phyloP scores from a whole-genome alignment of 495 filamentous ascomycete genomes.

The Aspergillus bertholletiae region DNA sequence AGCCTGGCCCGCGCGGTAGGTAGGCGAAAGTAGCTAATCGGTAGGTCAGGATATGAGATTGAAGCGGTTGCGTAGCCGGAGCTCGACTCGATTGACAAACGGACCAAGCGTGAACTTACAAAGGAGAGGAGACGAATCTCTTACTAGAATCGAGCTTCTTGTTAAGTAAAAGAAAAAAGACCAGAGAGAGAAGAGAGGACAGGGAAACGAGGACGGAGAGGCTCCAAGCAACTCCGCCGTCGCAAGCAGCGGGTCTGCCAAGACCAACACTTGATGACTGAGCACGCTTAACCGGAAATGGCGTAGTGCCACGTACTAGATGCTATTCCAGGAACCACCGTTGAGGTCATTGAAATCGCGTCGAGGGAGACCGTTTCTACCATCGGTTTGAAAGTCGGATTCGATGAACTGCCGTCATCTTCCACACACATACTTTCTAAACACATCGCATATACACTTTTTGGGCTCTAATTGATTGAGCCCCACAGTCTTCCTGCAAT shows the following conservation, averaged over 20 bases:
- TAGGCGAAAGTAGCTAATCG: neutral
- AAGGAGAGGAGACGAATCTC: neutral
- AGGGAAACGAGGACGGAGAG: slow-evolving; percentile 19
- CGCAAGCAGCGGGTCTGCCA: slow-evolving; percentile 44
- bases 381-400: no score
- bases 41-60: neutral
- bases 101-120: neutral
- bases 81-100: neutral
- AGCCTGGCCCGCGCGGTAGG: neutral
- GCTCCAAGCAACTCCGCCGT: slow-evolving; percentile 21
- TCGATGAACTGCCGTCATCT: no score
- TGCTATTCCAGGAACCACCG: no score
- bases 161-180: slow-evolving; percentile 3
- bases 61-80: slow-evolving; percentile 1
- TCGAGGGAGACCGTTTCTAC: neutral
- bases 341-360: no score
- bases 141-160: neutral
- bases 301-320: neutral
- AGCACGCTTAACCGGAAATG: slow-evolving; percentile 6
- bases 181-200: slow-evolving; percentile 20
- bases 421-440: no score
- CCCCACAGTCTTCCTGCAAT: no score
- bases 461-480: no score
- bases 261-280: slow-evolving; percentile 25
- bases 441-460: no score